A percentile compares a stretch with the other conserved stretches of the same genome.
These are phyloP conservation scores for Talaromyces islandicus DNA, from an alignment of 2,329 filamentous ascomycete species.

Conservation along the genomic window DNA sequence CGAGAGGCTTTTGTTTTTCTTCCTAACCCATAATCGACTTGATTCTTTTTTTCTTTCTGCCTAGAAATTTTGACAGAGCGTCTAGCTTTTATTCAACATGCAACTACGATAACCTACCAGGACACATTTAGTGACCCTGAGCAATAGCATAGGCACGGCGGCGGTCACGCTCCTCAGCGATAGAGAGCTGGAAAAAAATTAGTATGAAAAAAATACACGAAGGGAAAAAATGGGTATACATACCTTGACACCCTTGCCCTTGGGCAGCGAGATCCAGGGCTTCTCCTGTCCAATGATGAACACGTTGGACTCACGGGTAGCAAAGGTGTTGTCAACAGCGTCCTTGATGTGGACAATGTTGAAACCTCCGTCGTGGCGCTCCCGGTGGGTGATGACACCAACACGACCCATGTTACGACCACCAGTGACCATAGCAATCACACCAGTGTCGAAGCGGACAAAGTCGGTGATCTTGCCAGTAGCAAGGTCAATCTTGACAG, in stretches of 20 bases:
- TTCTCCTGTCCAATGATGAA: conserved; percentile 98
- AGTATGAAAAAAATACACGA: neutral
- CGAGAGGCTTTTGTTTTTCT: neutral
- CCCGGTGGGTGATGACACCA: conserved; percentile 99
- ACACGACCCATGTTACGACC: conserved; percentile 99
- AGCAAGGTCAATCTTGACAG: conserved; percentile 95
- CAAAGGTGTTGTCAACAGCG: conserved; percentile 99
- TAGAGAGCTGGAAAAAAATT: conserved; percentile 62
- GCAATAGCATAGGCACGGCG: conserved; percentile 66
- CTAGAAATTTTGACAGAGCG: neutral
- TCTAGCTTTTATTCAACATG: neutral
- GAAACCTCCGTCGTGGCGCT: conserved; percentile 99
- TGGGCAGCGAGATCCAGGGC: conserved; percentile 98
- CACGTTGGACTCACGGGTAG: conserved; percentile 98
- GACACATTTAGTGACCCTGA: conserved; percentile 37
- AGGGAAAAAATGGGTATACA: conserved; percentile 14
- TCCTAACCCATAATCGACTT: neutral
- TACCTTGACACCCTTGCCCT: conserved; percentile 99
- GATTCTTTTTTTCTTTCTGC: conserved; percentile 9
- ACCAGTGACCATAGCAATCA: conserved; percentile 97
- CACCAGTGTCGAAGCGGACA: conserved; percentile 98
- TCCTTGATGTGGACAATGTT: conserved; percentile 99
- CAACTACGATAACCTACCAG: conserved; percentile 2
- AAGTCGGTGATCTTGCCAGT: conserved; percentile 98
- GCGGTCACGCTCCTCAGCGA: conserved; percentile 98